A percentile compares a stretch with the other conserved stretches of the same genome.
Conservation (phyloP, 495 filamentous ascomycete genomes). For the Podospora conica region DNA sequence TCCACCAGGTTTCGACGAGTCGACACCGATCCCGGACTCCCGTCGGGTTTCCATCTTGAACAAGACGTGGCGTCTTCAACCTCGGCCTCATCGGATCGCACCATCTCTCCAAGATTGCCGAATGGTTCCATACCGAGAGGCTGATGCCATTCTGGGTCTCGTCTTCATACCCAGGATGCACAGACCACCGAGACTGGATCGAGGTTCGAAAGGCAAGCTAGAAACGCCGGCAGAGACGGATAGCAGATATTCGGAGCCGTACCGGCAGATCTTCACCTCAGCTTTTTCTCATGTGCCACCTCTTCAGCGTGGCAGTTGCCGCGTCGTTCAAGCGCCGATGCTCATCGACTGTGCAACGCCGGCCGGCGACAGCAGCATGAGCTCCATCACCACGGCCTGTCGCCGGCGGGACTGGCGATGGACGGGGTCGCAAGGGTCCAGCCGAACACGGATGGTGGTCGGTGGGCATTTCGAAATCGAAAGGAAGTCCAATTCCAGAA, state of each 20-base stretch:
- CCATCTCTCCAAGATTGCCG: neutral
- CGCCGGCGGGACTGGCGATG: neutral
- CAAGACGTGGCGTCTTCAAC: neutral
- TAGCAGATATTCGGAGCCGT: slow-evolving; percentile 5
- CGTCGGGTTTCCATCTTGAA: neutral
- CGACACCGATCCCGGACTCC: neutral
- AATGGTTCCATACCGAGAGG: neutral
- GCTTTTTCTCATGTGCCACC: neutral
- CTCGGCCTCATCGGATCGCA: neutral
- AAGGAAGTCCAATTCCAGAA: neutral
- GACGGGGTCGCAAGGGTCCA: neutral
- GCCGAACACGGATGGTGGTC: neutral
- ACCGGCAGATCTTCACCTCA: slow-evolving; percentile 8
- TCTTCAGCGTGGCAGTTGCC: neutral
- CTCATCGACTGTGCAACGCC: neutral
- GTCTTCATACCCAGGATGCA: neutral
- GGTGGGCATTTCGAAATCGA: neutral
- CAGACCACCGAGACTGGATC: neutral
- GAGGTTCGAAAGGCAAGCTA: neutral
- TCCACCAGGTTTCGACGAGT: no score
- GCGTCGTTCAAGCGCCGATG: neutral
- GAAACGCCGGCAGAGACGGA: neutral
- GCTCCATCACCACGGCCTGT: neutral
- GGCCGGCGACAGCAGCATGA: neutral
- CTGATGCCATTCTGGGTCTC: no score